A percentile compares a stretch with the other conserved stretches of the same genome.
Conservation (phyloP, 352 stramenopile genomes). For the Pilasporangium apinafurcum region DNA sequence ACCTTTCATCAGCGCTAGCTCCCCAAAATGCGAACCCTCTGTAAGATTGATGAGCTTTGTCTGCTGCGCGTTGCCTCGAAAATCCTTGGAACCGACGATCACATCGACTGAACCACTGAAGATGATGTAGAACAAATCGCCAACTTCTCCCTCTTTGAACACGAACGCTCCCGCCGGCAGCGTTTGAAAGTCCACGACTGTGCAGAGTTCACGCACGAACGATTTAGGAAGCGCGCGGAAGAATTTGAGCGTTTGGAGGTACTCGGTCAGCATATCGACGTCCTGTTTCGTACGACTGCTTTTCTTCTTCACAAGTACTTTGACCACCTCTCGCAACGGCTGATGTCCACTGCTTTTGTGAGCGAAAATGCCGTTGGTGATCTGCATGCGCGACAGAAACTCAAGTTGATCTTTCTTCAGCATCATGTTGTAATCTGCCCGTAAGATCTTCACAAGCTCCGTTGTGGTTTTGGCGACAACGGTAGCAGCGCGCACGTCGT, state of each 20-base stretch:
- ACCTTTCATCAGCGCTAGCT: conserved; percentile 73
- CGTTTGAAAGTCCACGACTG: conserved; percentile 48
- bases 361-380: conserved; percentile 23
- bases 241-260: conserved; percentile 72
- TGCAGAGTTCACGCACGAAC: conserved; percentile 64
- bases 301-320: conserved; percentile 49
- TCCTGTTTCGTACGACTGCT: conserved; percentile 35
- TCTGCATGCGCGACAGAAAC: conserved; percentile 59
- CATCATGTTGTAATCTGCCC: conserved; percentile 69
- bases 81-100: conserved; percentile 51
- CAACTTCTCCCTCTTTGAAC: conserved; percentile 63
- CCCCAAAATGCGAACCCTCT: conserved; percentile 59
- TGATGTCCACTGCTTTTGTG: conserved; percentile 8
- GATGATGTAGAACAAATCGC: conserved; percentile 75
- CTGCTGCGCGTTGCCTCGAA: conserved; percentile 36
- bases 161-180: conserved; percentile 32
- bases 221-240: conserved; percentile 53
- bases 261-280: conserved; percentile 58
- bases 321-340: conserved; percentile 45
- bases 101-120: conserved; percentile 66
- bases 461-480: conserved; percentile 42
- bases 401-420: conserved; percentile 65
- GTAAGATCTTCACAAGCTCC: conserved; percentile 61
- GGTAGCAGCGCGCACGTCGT: conserved; percentile 53
- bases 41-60: conserved; percentile 72